A percentile compares a stretch with the other conserved stretches of the same genome.
These are phyloP conservation scores for Geotrichum citri-aurantii DNA, from an alignment of 1,139 yeast species.

Conservation along the genomic window DNA sequence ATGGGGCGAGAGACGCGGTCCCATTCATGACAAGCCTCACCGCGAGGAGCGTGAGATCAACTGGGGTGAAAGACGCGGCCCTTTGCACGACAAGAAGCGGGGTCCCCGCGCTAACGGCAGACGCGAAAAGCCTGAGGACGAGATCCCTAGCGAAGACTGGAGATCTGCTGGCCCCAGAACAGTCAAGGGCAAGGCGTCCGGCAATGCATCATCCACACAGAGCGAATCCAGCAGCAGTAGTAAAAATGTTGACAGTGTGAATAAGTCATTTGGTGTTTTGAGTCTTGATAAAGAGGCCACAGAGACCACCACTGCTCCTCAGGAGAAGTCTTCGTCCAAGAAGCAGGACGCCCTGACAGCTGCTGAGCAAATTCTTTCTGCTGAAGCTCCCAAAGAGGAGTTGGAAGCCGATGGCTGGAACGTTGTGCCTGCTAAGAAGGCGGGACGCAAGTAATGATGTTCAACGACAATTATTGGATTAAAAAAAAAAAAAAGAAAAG, in stretches of 20 bases:
- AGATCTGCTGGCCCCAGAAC: constrained; percentile 7
- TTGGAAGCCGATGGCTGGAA: constrained; percentile 33
- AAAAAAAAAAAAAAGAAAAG: not conserved
- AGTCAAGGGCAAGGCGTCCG: constrained; percentile 3
- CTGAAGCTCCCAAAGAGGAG: constrained; percentile 8
- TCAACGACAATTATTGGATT: constrained; percentile 8
- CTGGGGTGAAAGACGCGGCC: constrained; percentile 43
- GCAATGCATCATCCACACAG: not conserved
- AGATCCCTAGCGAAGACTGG: constrained; percentile 2
- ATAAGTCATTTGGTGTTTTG: constrained; percentile 2
- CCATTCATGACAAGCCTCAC: not conserved
- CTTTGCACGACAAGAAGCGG: constrained; percentile 19
- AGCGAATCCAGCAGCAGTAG: not conserved
- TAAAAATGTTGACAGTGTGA: not conserved
- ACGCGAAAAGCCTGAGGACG: not conserved
- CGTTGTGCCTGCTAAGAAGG: constrained; percentile 26
- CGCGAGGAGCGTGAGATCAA: constrained; percentile 37
- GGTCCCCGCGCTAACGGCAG: not conserved
- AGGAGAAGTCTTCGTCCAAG: not conserved
- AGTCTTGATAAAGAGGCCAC: constrained; percentile 1
- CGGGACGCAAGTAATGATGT: constrained; percentile 11
- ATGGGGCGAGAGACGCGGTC: constrained; percentile 11
- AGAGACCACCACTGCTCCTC: not conserved
- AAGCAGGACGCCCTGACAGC: not conserved
- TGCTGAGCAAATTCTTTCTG: not conserved